A percentile compares a stretch with the other conserved stretches of the same genome.
Evolutionary conservation across 371 early-diverging fungal genomes (phyloP).

Genomic region (Mucor circinelloides): DNA sequence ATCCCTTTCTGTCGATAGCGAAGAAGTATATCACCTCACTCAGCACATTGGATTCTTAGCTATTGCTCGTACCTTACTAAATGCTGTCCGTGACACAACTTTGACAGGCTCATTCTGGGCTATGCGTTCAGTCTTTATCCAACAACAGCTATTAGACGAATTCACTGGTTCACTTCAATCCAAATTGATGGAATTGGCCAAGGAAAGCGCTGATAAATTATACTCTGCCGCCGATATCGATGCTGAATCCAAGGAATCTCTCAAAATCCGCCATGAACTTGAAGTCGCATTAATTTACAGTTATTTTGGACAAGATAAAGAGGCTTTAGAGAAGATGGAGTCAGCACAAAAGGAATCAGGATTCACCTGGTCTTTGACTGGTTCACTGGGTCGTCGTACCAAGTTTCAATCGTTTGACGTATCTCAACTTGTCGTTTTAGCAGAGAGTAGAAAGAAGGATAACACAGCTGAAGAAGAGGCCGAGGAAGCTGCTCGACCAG

Average conservation of each 20-base stretch:
- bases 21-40: conserved; percentile 82
- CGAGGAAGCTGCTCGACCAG: conserved; percentile 53
- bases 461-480: conserved; percentile 2
- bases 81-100: conserved; percentile 31
- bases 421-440: conserved; percentile 89
- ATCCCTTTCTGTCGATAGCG: conserved; percentile 76
- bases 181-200: conserved; percentile 42
- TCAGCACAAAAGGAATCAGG: conserved; percentile 80
- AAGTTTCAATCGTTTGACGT: conserved; percentile 89
- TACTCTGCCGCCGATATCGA: conserved; percentile 7
- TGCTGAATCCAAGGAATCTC: conserved; percentile 20
- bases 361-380: conserved; percentile 83
- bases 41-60: conserved; percentile 69
- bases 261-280: conserved; percentile 69
- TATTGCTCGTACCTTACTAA: conserved; percentile 66
- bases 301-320: conserved; percentile 73
- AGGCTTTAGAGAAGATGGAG: conserved; percentile 68
- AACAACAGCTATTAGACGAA: conserved; percentile 88
- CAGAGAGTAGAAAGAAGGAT: conserved; percentile 66
- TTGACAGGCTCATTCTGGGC: conserved; percentile 74
- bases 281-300: conserved; percentile 80
- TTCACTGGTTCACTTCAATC: conserved; percentile 70
- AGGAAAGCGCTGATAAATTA: conserved; percentile 26
- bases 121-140: conserved; percentile 70
- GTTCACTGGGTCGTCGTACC: conserved; percentile 90